Conservation (phyloP, 441 rosid species). For the Breynia disticha region DNA sequence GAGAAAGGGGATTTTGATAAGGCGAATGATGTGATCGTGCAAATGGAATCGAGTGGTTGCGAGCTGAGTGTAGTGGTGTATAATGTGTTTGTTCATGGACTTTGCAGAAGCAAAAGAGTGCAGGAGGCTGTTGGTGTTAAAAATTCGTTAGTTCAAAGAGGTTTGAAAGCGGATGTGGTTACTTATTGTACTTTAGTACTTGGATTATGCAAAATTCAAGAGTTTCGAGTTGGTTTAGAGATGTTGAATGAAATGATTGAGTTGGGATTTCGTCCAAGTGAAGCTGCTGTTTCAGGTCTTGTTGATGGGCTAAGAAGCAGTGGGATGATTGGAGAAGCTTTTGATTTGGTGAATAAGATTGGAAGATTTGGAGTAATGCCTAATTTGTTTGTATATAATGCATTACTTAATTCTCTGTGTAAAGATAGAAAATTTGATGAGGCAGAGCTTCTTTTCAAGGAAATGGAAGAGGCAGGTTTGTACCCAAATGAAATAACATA, state of each 20-base stretch:
- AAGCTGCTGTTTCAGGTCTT: slow-evolving; percentile 55
- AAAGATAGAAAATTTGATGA: slow-evolving; percentile 47
- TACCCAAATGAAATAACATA: slow-evolving; percentile 53
- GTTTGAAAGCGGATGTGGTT: slow-evolving; percentile 41
- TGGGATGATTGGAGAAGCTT: slow-evolving; percentile 44
- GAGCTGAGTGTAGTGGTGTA: slow-evolving; percentile 50
- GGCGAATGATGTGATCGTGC: slow-evolving; percentile 45
- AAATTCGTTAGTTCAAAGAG: slow-evolving; percentile 35
- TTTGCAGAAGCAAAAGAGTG: slow-evolving; percentile 54
- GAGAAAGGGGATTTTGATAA: slow-evolving; percentile 51
- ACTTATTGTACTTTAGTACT: slow-evolving; percentile 63
- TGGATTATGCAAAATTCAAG: slow-evolving; percentile 61
- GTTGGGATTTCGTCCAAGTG: slow-evolving; percentile 49
- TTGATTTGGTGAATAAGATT: slow-evolving; percentile 42
- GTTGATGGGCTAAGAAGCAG: slow-evolving; percentile 64
- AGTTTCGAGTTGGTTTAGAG: slow-evolving; percentile 42
- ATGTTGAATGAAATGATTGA: slow-evolving; percentile 59
- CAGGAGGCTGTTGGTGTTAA: slow-evolving; percentile 60
- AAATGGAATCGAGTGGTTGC: slow-evolving; percentile 42
- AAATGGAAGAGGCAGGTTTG: slow-evolving; percentile 40
- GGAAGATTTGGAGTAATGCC: slow-evolving; percentile 39
- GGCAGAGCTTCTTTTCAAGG: slow-evolving; percentile 51
- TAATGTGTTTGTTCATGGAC: slow-evolving; percentile 71
- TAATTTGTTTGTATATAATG: slow-evolving; percentile 60
- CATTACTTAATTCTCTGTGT: slow-evolving; percentile 60